Conservation (phyloP, 768 basidiomycete genomes). For the Coprinopsis strossmayeri region DNA sequence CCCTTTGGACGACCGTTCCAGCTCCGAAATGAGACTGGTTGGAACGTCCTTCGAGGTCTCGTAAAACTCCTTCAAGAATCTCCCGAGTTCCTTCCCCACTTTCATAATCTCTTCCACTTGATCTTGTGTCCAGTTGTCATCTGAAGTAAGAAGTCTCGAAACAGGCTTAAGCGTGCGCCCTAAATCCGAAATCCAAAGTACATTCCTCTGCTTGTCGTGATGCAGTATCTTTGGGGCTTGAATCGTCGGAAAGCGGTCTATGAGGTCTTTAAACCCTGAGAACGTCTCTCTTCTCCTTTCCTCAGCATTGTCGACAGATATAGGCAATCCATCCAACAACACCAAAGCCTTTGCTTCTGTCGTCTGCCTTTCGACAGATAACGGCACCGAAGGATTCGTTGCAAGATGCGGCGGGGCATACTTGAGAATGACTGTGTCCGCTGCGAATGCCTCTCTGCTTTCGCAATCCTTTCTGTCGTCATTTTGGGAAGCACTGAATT, state of each 20-base stretch:
- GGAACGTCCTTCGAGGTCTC: background rate
- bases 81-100: background rate
- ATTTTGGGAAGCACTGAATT: too few species aligned
- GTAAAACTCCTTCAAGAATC: background rate
- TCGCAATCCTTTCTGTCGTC: background rate
- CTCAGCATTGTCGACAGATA: too few species aligned
- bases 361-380: conserved; percentile 17
- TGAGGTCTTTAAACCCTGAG: conserved; percentile 3
- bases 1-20: background rate
- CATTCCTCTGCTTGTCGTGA: conserved; percentile 16
- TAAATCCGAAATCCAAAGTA: conserved; percentile 21
- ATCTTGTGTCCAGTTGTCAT: background rate
- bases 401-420: conserved; percentile 20
- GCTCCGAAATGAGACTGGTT: background rate
- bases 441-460: too few species aligned
- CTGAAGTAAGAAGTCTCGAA: conserved; percentile 10
- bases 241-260: conserved; percentile 4
- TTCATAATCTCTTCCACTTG: background rate
- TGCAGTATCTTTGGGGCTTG: conserved; percentile 14
- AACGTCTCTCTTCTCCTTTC: too few species aligned
- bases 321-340: too few species aligned
- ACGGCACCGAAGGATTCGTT: conserved; percentile 12
- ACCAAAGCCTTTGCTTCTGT: conserved; percentile 19
- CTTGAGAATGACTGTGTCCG: conserved; percentile 15
- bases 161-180: conserved; percentile 13